Percentiles rank a stretch among this genome's conserved stretches.
Evolutionary conservation across 139 green algal genomes (phyloP).

Genomic region (Trebouxia sp.): DNA sequence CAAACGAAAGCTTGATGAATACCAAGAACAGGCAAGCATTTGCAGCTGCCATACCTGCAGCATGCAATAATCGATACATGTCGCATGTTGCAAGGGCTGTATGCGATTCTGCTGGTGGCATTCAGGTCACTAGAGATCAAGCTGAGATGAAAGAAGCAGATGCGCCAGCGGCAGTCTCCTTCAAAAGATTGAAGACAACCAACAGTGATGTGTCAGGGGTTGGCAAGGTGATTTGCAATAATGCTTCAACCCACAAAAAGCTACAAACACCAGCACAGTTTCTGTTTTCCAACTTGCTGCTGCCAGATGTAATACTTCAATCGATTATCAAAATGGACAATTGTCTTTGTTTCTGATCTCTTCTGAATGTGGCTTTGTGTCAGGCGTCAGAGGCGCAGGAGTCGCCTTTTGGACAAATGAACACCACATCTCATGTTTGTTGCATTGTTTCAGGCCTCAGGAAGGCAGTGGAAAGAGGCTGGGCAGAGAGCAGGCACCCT

Average conservation of each 20-base stretch:
- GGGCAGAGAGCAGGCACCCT: constrained; percentile 35
- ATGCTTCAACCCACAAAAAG: neutral
- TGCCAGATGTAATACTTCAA: too few relatives aligned
- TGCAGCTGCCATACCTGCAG: neutral
- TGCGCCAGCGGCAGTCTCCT: neutral
- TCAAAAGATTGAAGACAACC: constrained; percentile 32
- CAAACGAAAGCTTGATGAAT: constrained; percentile 65
- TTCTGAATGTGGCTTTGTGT: neutral
- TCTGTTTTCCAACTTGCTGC: neutral
- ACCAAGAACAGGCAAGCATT: constrained; percentile 48
- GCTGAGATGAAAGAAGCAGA: constrained; percentile 28
- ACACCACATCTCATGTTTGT: neutral
- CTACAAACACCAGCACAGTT: neutral
- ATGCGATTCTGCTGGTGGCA: neutral
- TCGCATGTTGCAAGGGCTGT: too few relatives aligned
- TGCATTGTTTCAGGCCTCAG: constrained; percentile 37
- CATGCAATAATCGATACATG: neutral
- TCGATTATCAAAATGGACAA: too few relatives aligned
- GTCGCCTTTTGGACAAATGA: neutral
- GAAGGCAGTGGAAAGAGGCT: constrained; percentile 55
- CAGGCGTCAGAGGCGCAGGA: neutral
- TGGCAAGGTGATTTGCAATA: constrained; percentile 28
- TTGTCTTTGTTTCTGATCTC: neutral
- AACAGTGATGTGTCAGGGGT: constrained; percentile 51
- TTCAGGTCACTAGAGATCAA: constrained; percentile 38